Evolutionary conservation across 2,329 filamentous ascomycete genomes (phyloP).

Genomic region (Allantophomopsis lycopodina): DNA sequence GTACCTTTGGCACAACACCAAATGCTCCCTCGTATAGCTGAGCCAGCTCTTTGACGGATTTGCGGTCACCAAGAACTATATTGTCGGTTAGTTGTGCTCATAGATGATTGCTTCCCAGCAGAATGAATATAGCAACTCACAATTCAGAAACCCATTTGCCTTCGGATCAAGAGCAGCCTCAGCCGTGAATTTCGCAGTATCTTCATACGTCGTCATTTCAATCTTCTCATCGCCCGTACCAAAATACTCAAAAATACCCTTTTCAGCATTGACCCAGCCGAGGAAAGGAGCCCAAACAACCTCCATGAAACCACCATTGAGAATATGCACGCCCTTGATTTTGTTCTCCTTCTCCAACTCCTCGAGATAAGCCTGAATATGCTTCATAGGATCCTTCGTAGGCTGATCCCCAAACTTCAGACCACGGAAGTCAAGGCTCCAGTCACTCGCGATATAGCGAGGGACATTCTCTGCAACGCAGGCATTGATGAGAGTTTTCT

Average conservation of each 20-base stretch:
- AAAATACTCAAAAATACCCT: constrained; percentile 18
- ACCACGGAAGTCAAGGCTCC: no score
- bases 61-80: constrained; percentile 21
- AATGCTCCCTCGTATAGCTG: constrained; percentile 14
- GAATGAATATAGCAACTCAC: constrained; percentile 6
- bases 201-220: constrained; percentile 23
- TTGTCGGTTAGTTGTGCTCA: no score
- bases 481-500: constrained; percentile 26
- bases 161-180: constrained; percentile 14
- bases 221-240: constrained; percentile 21
- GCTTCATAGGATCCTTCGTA: constrained; percentile 17
- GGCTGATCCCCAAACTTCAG: no score
- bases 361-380: constrained; percentile 23
- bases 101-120: background rate
- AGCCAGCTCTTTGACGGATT: constrained; percentile 13
- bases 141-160: constrained; percentile 9
- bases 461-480: constrained; percentile 14
- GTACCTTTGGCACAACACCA: constrained; percentile 9
- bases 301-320: constrained; percentile 25
- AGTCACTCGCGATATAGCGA: no score
- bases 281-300: constrained; percentile 16
- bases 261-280: constrained; percentile 8
- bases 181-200: constrained; percentile 22
- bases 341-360: constrained; percentile 17
- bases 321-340: constrained; percentile 24